These are phyloP conservation scores for Colletotrichum salicis DNA, from an alignment of 2,329 filamentous ascomycete species.

Conservation along the genomic window DNA sequence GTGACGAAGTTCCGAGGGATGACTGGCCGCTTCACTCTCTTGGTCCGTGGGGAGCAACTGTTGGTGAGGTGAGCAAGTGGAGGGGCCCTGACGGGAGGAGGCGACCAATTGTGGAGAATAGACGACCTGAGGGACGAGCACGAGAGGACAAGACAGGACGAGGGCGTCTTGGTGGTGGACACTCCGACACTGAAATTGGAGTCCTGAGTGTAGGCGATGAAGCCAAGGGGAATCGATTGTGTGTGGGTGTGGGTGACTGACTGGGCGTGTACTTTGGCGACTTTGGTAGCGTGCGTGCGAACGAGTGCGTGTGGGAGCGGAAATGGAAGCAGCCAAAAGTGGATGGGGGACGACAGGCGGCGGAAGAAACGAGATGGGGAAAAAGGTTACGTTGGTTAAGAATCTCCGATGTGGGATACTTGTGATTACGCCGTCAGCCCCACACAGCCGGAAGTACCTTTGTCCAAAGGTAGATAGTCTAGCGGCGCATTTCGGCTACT, in stretches of 20 bases:
- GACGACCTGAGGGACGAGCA: constrained; percentile 4
- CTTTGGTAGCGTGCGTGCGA: neutral
- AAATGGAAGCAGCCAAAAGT: constrained; percentile 17
- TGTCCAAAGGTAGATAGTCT: neutral
- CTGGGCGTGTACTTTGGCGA: neutral
- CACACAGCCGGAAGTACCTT: neutral
- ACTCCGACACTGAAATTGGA: neutral
- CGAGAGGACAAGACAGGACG: neutral
- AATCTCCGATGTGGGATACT: neutral
- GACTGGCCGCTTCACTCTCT: constrained; percentile 13
- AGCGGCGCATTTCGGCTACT: neutral
- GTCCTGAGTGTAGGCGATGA: neutral
- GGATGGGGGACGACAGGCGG: constrained; percentile 17
- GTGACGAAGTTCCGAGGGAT: constrained; percentile 36
- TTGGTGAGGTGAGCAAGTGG: constrained; percentile 10
- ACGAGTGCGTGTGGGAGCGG: constrained; percentile 16
- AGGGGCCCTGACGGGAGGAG: constrained; percentile 29
- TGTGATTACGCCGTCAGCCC: neutral
- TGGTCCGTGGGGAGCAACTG: constrained; percentile 25
- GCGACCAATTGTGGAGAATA: constrained; percentile 27
- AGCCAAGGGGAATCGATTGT: too few relatives aligned
- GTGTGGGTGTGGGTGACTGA: too few relatives aligned
- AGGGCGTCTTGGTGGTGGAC: neutral
- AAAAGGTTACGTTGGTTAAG: neutral
- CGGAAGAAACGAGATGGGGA: neutral